A percentile compares a stretch with the other conserved stretches of the same genome.
These are phyloP conservation scores for Pyrenula massariospora DNA, from an alignment of 495 filamentous ascomycete genomes.

Conservation along the genomic window DNA sequence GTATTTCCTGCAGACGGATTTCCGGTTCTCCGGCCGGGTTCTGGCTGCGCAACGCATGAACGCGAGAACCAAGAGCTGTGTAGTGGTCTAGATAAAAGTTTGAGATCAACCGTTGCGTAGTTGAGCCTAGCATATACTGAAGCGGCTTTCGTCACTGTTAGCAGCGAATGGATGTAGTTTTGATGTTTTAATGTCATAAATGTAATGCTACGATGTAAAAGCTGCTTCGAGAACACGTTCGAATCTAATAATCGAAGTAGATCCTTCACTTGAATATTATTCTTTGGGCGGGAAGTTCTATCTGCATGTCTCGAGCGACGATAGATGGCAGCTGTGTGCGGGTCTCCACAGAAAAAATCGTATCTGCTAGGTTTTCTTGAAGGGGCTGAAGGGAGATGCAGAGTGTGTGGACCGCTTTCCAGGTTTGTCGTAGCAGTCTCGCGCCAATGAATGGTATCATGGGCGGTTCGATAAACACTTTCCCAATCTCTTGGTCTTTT, in stretches of 20 bases:
- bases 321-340: background rate
- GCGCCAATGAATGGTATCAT: background rate
- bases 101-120: constrained; percentile 6
- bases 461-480: background rate
- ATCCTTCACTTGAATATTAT: background rate
- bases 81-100: constrained; percentile 2
- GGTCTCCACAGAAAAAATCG: background rate
- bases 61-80: background rate
- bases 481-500: background rate
- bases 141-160: constrained; percentile 4
- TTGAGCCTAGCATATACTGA: constrained; percentile 1
- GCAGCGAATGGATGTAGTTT: background rate
- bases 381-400: background rate
- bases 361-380: background rate
- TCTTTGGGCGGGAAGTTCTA: background rate
- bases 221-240: background rate
- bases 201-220: background rate
- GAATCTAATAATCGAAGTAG: background rate
- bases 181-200: background rate
- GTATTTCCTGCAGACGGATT: background rate
- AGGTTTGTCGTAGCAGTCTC: background rate
- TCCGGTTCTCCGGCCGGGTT: background rate
- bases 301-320: background rate
- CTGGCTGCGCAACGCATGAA: background rate
- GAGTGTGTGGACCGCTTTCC: background rate